Conservation (phyloP, 2,329 filamentous ascomycete species). For the Trichoderma atroviride region DNA sequence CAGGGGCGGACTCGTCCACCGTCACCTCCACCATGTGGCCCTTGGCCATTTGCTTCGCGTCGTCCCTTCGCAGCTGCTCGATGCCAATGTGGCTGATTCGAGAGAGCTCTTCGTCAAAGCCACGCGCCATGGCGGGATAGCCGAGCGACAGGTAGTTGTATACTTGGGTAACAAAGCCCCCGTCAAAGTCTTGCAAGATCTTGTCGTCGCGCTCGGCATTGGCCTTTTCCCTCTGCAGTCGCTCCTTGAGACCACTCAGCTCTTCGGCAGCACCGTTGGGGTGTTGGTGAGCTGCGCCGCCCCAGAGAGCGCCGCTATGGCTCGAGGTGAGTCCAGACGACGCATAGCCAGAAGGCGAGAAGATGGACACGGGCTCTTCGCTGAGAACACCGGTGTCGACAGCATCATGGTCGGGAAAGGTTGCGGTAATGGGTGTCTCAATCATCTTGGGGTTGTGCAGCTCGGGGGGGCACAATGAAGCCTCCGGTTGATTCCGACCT, state of each 20-base stretch:
- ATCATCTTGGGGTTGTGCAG: constrained; percentile 53
- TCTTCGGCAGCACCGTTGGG: constrained; percentile 35
- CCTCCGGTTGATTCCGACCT: constrained; percentile 42
- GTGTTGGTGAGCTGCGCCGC: constrained; percentile 19
- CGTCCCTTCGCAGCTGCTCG: constrained; percentile 70
- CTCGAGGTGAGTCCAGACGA: constrained; percentile 30
- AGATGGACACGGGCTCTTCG: constrained; percentile 45
- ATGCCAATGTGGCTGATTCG: constrained; percentile 75
- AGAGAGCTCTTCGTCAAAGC: constrained; percentile 82
- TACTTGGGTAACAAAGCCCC: constrained; percentile 88
- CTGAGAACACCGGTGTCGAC: constrained; percentile 44
- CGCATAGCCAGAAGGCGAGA: constrained; percentile 30
- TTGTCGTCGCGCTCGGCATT: constrained; percentile 55
- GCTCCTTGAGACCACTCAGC: constrained; percentile 55
- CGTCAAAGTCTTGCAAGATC: constrained; percentile 70
- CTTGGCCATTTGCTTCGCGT: constrained; percentile 61
- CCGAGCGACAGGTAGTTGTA: constrained; percentile 96
- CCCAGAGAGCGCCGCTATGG: constrained; percentile 24
- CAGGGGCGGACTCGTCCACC: constrained; percentile 45
- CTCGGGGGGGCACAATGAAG: constrained; percentile 46
- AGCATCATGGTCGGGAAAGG: constrained; percentile 45
- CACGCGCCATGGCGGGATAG: constrained; percentile 81
- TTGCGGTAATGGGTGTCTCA: constrained; percentile 50
- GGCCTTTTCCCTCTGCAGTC: constrained; percentile 53
- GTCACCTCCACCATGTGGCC: constrained; percentile 71